Conservation (phyloP, 768 basidiomycete species). For the Termitomyces sp. region DNA sequence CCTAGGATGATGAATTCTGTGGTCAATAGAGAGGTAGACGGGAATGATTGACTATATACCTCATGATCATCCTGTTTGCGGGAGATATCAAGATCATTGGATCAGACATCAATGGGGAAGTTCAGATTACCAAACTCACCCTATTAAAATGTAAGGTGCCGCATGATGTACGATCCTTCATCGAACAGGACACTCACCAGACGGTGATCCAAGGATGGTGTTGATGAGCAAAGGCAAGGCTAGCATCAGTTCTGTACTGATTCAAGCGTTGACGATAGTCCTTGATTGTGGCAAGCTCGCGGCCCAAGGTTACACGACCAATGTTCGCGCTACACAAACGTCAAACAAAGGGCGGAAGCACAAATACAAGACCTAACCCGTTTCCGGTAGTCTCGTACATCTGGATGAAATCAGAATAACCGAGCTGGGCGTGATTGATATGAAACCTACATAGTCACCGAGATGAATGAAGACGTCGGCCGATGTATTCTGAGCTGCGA, state of each 20-base stretch:
- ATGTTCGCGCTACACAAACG: constrained; percentile 17
- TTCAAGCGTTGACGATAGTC: constrained; percentile 52
- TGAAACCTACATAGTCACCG: constrained; percentile 41
- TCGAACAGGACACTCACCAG: background rate
- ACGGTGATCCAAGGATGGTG: constrained; percentile 54
- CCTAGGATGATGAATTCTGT: background rate
- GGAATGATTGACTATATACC: background rate
- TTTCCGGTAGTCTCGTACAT: background rate
- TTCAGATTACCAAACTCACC: background rate
- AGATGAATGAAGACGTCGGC: constrained; percentile 56
- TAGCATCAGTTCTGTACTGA: constrained; percentile 51
- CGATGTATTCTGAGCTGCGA: constrained; percentile 39
- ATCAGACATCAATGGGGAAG: background rate
- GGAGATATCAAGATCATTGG: background rate
- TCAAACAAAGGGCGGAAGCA: background rate
- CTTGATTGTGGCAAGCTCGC: constrained; percentile 53
- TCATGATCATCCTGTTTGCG: constrained; percentile 4
- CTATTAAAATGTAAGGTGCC: background rate
- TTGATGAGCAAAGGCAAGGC: constrained; percentile 46
- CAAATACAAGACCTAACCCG: background rate
- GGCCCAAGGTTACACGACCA: constrained; percentile 46
- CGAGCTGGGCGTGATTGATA: background rate
- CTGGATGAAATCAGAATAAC: background rate
- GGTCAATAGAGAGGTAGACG: background rate
- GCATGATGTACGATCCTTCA: background rate